A percentile compares a stretch with the other conserved stretches of the same genome.
Evolutionary conservation across 2,329 filamentous ascomycete genomes (phyloP).

Genomic region (Botrytis fragariae): DNA sequence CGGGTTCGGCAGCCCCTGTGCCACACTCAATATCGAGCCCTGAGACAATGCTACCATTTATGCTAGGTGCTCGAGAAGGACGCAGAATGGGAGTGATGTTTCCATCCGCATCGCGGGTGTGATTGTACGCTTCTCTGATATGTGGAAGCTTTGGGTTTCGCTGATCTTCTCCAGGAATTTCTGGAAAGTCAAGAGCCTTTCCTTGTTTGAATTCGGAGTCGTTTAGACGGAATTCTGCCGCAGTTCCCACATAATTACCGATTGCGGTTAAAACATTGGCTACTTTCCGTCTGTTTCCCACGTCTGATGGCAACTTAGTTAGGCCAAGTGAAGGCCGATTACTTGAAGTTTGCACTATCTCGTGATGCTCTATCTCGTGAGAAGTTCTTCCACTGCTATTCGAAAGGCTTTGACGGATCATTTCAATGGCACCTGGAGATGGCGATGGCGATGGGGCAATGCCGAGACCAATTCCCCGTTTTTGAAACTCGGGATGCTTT

Average conservation of each 20-base stretch:
- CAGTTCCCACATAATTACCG: slow-evolving; percentile 48
- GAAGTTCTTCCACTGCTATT: slow-evolving; percentile 16
- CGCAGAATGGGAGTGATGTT: slow-evolving; percentile 34
- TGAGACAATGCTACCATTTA: slow-evolving; percentile 39
- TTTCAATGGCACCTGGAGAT: slow-evolving; percentile 13
- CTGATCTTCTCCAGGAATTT: slow-evolving; percentile 52
- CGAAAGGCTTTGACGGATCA: slow-evolving; percentile 19
- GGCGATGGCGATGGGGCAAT: slow-evolving; percentile 11
- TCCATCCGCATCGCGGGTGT: slow-evolving; percentile 38
- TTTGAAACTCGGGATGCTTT: slow-evolving; percentile 15
- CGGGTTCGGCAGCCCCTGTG: slow-evolving; percentile 22
- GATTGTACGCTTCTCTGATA: slow-evolving; percentile 45
- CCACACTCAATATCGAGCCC: slow-evolving; percentile 30
- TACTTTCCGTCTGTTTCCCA: slow-evolving; percentile 43
- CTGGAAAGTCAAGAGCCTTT: slow-evolving; percentile 51
- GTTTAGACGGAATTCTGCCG: slow-evolving; percentile 49
- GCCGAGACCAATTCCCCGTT: neutral
- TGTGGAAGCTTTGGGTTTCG: slow-evolving; percentile 45
- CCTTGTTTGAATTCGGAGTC: slow-evolving; percentile 49
- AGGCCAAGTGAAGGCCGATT: neutral
- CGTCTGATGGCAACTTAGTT: slow-evolving; percentile 14
- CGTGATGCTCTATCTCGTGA: slow-evolving; percentile 16
- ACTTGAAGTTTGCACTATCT: neutral
- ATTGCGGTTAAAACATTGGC: slow-evolving; percentile 45
- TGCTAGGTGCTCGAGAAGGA: slow-evolving; percentile 43